phyloP scores from a whole-genome alignment of 305 asterid species.

The Rubia tinctorum region DNA sequence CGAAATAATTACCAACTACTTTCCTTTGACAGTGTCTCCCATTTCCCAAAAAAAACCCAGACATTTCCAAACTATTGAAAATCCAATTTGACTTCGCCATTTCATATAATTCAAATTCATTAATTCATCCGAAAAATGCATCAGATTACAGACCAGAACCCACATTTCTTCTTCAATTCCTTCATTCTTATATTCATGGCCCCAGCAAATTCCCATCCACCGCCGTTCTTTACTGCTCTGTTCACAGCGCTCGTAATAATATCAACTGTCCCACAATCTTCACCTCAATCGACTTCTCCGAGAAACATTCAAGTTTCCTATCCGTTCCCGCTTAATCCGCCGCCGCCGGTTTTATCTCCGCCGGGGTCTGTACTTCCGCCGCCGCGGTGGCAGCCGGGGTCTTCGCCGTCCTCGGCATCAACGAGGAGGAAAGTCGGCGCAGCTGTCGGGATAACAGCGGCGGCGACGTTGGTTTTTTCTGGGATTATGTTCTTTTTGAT shows the following conservation, averaged over 20 bases:
- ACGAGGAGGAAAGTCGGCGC: conserved; percentile 57
- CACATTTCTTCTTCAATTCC: conserved; percentile 17
- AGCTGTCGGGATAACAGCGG: conserved; percentile 80
- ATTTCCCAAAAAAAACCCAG: conserved; percentile 30
- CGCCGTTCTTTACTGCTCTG: conserved; percentile 17
- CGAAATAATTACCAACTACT: conserved; percentile 45
- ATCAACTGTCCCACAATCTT: conserved; percentile 30
- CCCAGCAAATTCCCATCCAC: conserved; percentile 20
- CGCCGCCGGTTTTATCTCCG: conserved; percentile 18
- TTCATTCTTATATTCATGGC: conserved; percentile 39
- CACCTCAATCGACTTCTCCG: conserved; percentile 38
- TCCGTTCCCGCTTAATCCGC: conserved; percentile 29
- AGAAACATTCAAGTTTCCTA: conserved; percentile 63
- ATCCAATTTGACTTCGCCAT: conserved; percentile 24
- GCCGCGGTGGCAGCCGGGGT: conserved; percentile 17
- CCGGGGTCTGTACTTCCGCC: conserved; percentile 17
- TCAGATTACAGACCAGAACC: conserved; percentile 17
- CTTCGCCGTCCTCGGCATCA: conserved; percentile 29
- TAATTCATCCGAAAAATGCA: conserved; percentile 28
- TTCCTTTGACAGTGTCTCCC: conserved; percentile 53
- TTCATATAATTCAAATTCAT: too few relatives aligned
- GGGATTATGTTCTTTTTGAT: conserved; percentile 61
- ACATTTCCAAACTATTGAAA: neutral
- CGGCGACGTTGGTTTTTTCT: conserved; percentile 50
- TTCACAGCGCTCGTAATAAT: conserved; percentile 29